Evolutionary conservation across 345 rosid genomes (phyloP).

Genomic region (Adansonia digitata): DNA sequence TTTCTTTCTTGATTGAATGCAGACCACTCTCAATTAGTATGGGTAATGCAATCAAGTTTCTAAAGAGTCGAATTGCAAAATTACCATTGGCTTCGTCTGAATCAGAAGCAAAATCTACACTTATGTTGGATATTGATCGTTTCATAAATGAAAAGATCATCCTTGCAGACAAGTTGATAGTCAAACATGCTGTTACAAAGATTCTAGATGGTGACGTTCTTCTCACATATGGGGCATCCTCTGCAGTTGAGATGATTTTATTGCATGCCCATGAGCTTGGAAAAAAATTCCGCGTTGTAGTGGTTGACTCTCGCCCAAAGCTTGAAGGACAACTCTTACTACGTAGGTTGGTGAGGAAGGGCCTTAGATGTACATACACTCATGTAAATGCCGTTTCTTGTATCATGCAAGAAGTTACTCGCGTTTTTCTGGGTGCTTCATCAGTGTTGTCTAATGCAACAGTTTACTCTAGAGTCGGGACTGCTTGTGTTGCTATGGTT

Average conservation of each 20-base stretch:
- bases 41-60: conserved; percentile 87
- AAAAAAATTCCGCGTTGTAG: conserved; percentile 77
- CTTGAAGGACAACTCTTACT: conserved; percentile 83
- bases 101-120: conserved; percentile 67
- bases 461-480: conserved; percentile 88
- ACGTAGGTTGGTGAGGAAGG: conserved; percentile 81
- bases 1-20: conserved; percentile 82
- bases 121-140: conserved; percentile 64
- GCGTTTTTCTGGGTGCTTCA: conserved; percentile 89
- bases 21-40: conserved; percentile 92
- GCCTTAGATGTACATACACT: conserved; percentile 77
- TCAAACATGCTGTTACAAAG: conserved; percentile 79
- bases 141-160: conserved; percentile 84
- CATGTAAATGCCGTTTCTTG: conserved; percentile 89
- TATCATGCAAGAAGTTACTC: conserved; percentile 90
- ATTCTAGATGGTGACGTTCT: conserved; percentile 93
- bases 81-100: conserved; percentile 63
- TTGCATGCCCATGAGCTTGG: conserved; percentile 80
- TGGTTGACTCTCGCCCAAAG: conserved; percentile 92
- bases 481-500: conserved; percentile 96
- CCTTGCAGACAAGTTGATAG: conserved; percentile 70
- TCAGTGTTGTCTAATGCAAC: conserved; percentile 97
- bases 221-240: conserved; percentile 83
- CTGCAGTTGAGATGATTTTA: conserved; percentile 87
- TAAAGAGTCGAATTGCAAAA: conserved; percentile 70